Percentiles rank a stretch among this genome's conserved stretches.
Evolutionary conservation across 2,329 filamentous ascomycete genomes (phyloP).

Genomic region (Penicillium sp.): DNA sequence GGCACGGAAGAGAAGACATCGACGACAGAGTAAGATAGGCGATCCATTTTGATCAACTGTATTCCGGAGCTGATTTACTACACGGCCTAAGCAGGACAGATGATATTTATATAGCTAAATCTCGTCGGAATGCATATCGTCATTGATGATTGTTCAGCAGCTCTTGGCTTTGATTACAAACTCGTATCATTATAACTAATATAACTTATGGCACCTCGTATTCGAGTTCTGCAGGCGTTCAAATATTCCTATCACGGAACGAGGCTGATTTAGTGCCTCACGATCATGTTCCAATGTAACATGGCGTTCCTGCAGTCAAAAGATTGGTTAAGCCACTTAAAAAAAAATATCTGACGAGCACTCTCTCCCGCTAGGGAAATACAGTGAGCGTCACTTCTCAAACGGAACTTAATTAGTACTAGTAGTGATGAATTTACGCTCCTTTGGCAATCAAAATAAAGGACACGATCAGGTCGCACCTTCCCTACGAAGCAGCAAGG

Average conservation of each 20-base stretch:
- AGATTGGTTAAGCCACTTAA: neutral
- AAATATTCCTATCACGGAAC: neutral
- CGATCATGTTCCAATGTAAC: neutral
- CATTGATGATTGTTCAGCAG: neutral
- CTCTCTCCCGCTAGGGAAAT: neutral
- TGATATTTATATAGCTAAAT: neutral
- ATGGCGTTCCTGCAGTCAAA: neutral
- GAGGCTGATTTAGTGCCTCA: neutral
- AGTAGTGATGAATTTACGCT: neutral
- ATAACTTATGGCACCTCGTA: neutral
- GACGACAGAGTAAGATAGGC: constrained; percentile 13
- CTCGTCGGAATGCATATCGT: neutral
- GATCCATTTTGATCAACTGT: neutral
- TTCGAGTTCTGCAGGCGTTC: neutral
- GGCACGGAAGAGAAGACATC: constrained; percentile 26
- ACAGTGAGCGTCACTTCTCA: neutral
- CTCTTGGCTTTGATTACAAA: neutral
- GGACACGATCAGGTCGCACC: neutral
- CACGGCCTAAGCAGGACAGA: neutral
- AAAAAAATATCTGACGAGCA: neutral
- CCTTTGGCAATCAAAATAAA: neutral
- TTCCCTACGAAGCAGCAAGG: neutral
- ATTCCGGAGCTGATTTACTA: neutral
- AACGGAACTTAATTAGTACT: neutral
- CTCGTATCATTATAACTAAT: neutral